Conservation (phyloP, 257 asterid genomes). For the Lycium barbarum region DNA sequence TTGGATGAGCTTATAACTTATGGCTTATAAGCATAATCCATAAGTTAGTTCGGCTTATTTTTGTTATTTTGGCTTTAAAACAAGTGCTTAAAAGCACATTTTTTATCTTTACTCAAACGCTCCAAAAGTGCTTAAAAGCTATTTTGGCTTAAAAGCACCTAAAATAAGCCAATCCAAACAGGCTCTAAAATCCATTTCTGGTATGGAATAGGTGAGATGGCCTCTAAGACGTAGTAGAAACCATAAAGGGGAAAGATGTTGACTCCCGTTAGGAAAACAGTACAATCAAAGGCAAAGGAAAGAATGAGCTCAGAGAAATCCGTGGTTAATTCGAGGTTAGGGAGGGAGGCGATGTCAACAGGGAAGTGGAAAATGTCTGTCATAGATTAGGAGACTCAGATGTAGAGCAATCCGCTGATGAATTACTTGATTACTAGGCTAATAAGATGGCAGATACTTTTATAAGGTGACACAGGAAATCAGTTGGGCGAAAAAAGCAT, state of each 20-base stretch:
- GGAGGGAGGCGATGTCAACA: not conserved
- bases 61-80: too few relatives aligned
- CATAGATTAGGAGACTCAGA: not conserved
- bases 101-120: too few relatives aligned
- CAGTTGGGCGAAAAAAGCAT: not conserved
- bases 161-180: too few relatives aligned
- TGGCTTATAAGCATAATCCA: too few relatives aligned
- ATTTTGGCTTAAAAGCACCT: too few relatives aligned
- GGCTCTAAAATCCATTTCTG: not conserved
- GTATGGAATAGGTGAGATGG: not conserved
- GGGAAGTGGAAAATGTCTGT: not conserved
- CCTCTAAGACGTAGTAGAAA: not conserved
- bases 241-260: not conserved
- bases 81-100: too few relatives aligned
- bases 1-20: too few relatives aligned
- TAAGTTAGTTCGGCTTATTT: too few relatives aligned
- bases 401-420: not conserved
- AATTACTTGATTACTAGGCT: not conserved
- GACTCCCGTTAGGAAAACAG: not conserved
- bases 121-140: too few relatives aligned
- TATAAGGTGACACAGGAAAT: not conserved
- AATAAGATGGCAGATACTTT: too few relatives aligned
- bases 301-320: not conserved
- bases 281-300: not conserved
- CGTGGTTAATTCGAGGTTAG: not conserved